These are phyloP conservation scores for Lathyrus tuberosus DNA, from an alignment of 306 rosid genomes.

Conservation along the genomic window DNA sequence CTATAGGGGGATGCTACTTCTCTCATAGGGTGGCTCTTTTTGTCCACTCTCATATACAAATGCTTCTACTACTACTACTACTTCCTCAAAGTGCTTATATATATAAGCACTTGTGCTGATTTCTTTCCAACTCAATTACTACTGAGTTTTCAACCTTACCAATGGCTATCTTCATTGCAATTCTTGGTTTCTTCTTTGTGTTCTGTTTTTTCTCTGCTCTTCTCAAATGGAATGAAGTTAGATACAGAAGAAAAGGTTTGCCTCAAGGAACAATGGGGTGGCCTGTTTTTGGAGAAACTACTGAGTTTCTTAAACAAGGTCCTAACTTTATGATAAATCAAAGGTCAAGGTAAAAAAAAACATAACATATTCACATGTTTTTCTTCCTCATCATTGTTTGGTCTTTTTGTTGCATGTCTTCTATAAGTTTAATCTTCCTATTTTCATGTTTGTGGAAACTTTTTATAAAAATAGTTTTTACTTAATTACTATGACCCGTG, in stretches of 20 bases:
- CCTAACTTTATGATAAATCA: slow-evolving; percentile 92
- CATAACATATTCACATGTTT: neutral
- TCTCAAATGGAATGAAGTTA: slow-evolving; percentile 80
- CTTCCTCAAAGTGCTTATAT: slow-evolving; percentile 55
- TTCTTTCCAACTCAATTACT: slow-evolving; percentile 19
- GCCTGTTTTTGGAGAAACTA: slow-evolving; percentile 97
- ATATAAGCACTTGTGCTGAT: slow-evolving; percentile 49
- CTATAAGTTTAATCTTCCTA: neutral
- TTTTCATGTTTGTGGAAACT: neutral
- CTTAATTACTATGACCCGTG: no score
- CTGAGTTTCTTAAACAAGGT: slow-evolving; percentile 97
- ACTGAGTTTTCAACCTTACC: neutral
- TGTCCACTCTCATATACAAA: slow-evolving; percentile 46
- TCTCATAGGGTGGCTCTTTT: slow-evolving; percentile 60
- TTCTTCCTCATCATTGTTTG: slow-evolving; percentile 5
- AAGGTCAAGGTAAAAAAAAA: slow-evolving; percentile 77
- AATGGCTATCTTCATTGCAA: slow-evolving; percentile 70
- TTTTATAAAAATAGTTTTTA: no score
- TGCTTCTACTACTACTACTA: slow-evolving; percentile 39
- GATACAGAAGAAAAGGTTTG: slow-evolving; percentile 70
- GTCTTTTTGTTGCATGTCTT: slow-evolving; percentile 11
- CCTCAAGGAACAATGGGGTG: slow-evolving; percentile 99
- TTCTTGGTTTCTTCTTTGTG: slow-evolving; percentile 49
- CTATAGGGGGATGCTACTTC: slow-evolving; percentile 68
- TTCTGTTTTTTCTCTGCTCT: slow-evolving; percentile 89